A percentile compares a stretch with the other conserved stretches of the same genome.
These are phyloP conservation scores for Fragaria iinumae DNA, from an alignment of 306 rosid genomes.

Conservation along the genomic window DNA sequence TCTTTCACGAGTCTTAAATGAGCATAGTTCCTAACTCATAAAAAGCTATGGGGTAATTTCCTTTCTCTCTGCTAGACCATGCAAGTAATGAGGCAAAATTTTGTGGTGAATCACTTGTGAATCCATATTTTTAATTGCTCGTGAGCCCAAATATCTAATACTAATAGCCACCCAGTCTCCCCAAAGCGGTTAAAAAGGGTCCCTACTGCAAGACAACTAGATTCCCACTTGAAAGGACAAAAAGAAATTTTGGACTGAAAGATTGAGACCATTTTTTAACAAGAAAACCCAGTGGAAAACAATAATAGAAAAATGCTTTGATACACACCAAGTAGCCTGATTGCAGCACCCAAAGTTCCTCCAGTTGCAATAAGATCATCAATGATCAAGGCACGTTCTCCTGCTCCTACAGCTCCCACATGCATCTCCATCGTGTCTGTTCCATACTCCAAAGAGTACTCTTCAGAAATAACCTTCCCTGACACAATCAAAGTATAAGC, in stretches of 20 bases:
- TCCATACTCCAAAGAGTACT: conserved; percentile 94
- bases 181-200: not conserved
- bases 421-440: conserved; percentile 97
- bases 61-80: not conserved
- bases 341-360: conserved; percentile 89
- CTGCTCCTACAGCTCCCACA: conserved; percentile 84
- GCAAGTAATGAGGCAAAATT: not conserved
- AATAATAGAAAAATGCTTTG: not conserved
- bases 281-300: not conserved
- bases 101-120: not conserved
- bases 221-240: not conserved
- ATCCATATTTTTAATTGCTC: not conserved
- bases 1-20: not conserved
- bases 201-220: conserved; percentile 12
- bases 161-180: not conserved
- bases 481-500: conserved; percentile 17
- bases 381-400: conserved; percentile 88
- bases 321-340: conserved; percentile 74
- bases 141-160: not conserved
- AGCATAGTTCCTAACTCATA: not conserved
- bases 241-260: not conserved
- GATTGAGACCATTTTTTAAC: not conserved
- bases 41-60: not conserved
- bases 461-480: conserved; percentile 97
- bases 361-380: conserved; percentile 99